phyloP scores from a whole-genome alignment of 768 basidiomycete species.

The Tricholoma sp. region DNA sequence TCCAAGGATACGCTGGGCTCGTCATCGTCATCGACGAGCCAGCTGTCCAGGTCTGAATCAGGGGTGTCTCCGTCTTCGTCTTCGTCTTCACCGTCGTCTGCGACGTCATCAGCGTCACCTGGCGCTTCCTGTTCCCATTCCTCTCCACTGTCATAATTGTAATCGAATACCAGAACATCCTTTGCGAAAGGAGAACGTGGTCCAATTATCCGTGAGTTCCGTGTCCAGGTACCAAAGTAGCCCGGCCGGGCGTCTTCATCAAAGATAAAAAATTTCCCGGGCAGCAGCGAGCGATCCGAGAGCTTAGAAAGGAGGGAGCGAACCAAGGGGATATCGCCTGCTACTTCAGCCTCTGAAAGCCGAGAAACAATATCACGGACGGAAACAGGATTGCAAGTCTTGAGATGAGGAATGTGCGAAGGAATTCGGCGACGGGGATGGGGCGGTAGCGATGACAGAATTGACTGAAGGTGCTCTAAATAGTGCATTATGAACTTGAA shows the following conservation, averaged over 20 bases:
- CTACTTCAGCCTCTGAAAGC: slow-evolving; percentile 74
- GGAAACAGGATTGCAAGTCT: slow-evolving; percentile 31
- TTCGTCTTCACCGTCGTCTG: slow-evolving; percentile 65
- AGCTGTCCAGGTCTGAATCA: slow-evolving; percentile 76
- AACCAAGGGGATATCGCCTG: slow-evolving; percentile 65
- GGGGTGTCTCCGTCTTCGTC: slow-evolving; percentile 52
- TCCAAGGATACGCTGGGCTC: slow-evolving; percentile 39
- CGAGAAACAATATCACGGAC: slow-evolving; percentile 48
- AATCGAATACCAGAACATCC: slow-evolving; percentile 78
- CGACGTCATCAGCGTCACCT: slow-evolving; percentile 73
- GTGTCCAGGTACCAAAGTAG: slow-evolving; percentile 94
- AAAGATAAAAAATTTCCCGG: slow-evolving; percentile 83
- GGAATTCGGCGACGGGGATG: slow-evolving; percentile 13
- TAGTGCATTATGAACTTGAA: slow-evolving; percentile 2
- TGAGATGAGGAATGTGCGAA: slow-evolving; percentile 22
- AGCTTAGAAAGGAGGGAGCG: slow-evolving; percentile 61
- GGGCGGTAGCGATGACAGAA: slow-evolving; percentile 29
- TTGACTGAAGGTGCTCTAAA: slow-evolving; percentile 34
- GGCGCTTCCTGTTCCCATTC: slow-evolving; percentile 93
- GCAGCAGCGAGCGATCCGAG: slow-evolving; percentile 53
- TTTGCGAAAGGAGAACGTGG: slow-evolving; percentile 79
- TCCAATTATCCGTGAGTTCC: slow-evolving; percentile 70
- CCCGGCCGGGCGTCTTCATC: slow-evolving; percentile 82
- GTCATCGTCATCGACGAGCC: slow-evolving; percentile 76
- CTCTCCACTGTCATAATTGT: slow-evolving; percentile 89